Base-by-base conservation (phyloP, 768 basidiomycete species). In the Gloeostereum incarnatum region DNA sequence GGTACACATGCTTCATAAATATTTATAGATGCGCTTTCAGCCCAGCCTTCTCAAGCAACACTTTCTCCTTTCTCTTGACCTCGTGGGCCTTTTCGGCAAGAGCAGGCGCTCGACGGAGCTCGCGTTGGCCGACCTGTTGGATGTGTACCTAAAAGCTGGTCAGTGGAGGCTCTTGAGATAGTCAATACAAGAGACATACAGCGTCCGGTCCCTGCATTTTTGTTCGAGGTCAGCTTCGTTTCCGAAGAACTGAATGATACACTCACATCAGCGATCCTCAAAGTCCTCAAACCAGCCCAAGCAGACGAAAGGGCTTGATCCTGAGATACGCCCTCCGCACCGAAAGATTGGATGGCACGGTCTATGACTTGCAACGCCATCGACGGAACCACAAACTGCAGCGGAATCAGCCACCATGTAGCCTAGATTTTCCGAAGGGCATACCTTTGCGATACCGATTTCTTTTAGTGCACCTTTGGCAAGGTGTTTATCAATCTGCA, bases 381-480 rank as follows among this genome's bases (percentile, higher is more conserved):
- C 0, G 73, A 71, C 9, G 96, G 96, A 8, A 98, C 90, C 25
- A 91, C 81, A 51, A 96, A 94, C 93, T 98, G 46, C 2, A 37
- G 14, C 27, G 36, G 26, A 18, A 41, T 47, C 24, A 44, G 23
- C n/a, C 26, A 21, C 21, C 14, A 22, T 35, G 20, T 23, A 6
- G n/a, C 24, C 16, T 5, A 13, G 22, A 38, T 18, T 39, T 20
- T 37, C 10, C n/a, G 18, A 36, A 11, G 22, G 17, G 42, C 62
- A 29, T 45, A 86, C 94, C 72, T 99, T 99, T 31, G 96, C 91
- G 43, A 97, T 88, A 17, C 90, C 93, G 50, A 99, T 98, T 58
- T 98, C 96, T 60, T 96, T 94, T 56, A 97, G 52, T 0, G 96
- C 96, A 21, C 89, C 92, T 58, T 97, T 99, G 1, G 96, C 88